Evolutionary conservation across 805 yeast species (phyloP).

Genomic region (Clavispora carvajalis): DNA sequence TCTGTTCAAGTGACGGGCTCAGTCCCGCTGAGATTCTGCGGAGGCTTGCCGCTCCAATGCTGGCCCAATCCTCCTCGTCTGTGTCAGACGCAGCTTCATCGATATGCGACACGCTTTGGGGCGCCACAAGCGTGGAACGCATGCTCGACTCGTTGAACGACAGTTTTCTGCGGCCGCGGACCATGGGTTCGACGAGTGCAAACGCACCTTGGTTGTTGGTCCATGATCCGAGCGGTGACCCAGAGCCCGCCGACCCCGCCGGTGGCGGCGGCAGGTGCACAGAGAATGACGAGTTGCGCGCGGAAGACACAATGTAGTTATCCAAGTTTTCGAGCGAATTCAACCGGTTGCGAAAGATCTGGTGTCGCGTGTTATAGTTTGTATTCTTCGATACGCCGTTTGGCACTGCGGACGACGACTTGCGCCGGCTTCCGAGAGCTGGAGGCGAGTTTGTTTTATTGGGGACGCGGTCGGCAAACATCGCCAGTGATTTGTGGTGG

Average conservation of each 20-base stretch:
- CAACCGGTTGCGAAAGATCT: slow-evolving; percentile 33
- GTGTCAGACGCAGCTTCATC: slow-evolving; percentile 51
- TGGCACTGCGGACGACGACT: slow-evolving; percentile 23
- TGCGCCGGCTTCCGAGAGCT: slow-evolving; percentile 19
- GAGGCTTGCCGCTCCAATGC: slow-evolving; percentile 75
- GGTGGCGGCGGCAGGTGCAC: slow-evolving; percentile 32
- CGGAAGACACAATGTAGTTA: slow-evolving; percentile 37
- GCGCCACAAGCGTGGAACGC: slow-evolving; percentile 36
- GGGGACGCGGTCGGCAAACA: slow-evolving; percentile 41
- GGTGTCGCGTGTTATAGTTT: slow-evolving; percentile 21
- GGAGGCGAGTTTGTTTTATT: slow-evolving; percentile 37
- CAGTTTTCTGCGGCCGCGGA: slow-evolving; percentile 28
- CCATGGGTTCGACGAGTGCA: slow-evolving; percentile 13
- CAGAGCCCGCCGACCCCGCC: slow-evolving; percentile 16
- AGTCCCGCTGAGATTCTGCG: slow-evolving; percentile 27
- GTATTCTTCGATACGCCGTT: slow-evolving; percentile 15
- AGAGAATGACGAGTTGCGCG: slow-evolving; percentile 30
- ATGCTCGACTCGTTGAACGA: slow-evolving; percentile 40
- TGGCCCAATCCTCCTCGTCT: slow-evolving; percentile 96
- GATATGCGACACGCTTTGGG: slow-evolving; percentile 6
- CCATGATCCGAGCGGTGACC: slow-evolving; percentile 23
- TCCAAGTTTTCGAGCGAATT: slow-evolving; percentile 40
- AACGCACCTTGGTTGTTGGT: slow-evolving; percentile 12
- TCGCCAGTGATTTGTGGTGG: slow-evolving; percentile 26
- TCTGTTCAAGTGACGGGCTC: slow-evolving; percentile 13